These are phyloP conservation scores for Blyttiomyces sp. DNA, from an alignment of 371 early-diverging fungal genomes.

Conservation along the genomic window DNA sequence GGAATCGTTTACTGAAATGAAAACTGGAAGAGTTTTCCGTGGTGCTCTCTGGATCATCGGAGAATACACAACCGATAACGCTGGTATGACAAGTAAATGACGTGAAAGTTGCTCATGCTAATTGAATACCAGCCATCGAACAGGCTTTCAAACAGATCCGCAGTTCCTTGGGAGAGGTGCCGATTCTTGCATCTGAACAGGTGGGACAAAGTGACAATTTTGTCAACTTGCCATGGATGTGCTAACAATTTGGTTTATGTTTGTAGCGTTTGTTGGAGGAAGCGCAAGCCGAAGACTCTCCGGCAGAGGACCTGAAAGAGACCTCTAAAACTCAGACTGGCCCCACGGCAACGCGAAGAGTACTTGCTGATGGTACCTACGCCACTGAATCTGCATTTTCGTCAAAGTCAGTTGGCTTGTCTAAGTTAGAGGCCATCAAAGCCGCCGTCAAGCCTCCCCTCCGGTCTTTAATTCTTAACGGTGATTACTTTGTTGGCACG, in stretches of 20 bases:
- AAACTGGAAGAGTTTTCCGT: constrained; percentile 92
- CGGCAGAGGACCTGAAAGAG: constrained; percentile 31
- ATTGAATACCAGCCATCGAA: constrained; percentile 64
- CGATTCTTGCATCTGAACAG: constrained; percentile 77
- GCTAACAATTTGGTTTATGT: too few species aligned
- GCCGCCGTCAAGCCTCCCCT: constrained; percentile 73
- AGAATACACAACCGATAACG: constrained; percentile 73
- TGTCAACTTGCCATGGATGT: too few species aligned
- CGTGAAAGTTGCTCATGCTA: background rate
- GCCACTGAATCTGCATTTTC: constrained; percentile 85
- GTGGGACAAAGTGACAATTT: constrained; percentile 7
- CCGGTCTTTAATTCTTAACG: constrained; percentile 74
- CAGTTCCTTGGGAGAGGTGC: constrained; percentile 82
- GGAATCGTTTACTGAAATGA: constrained; percentile 82
- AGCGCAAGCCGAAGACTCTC: constrained; percentile 37
- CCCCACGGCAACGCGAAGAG: constrained; percentile 62
- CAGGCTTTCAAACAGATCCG: constrained; percentile 80
- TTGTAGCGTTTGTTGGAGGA: constrained; percentile 30
- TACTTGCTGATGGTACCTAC: constrained; percentile 95
- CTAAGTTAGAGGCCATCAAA: constrained; percentile 42
- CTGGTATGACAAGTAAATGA: background rate
- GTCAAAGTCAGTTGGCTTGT: constrained; percentile 35
- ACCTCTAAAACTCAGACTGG: constrained; percentile 30
- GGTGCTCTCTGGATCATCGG: constrained; percentile 97
- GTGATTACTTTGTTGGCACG: constrained; percentile 88